Evolutionary conservation across 306 rosid genomes (phyloP).

Genomic region (Crataegus laevigata): DNA sequence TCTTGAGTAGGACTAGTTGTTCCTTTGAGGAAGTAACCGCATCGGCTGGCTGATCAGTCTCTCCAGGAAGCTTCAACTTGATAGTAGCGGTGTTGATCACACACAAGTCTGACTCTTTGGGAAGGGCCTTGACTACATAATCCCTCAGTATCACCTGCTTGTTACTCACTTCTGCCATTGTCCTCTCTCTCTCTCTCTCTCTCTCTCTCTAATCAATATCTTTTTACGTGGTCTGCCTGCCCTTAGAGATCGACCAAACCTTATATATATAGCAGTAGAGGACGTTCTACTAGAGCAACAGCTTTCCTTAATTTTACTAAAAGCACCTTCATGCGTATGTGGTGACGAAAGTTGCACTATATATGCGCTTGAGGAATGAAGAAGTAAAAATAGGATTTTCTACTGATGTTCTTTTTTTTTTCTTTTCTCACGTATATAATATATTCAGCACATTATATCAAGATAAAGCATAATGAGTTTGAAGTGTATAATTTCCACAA

Average conservation of each 20-base stretch:
- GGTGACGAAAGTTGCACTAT: background rate
- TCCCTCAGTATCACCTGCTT: background rate
- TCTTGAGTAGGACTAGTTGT: slow-evolving; percentile 10
- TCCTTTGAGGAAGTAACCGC: background rate
- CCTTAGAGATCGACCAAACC: background rate
- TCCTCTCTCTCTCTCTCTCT: background rate
- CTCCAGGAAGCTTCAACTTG: background rate
- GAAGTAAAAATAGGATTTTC: too few relatives aligned
- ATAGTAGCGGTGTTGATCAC: background rate
- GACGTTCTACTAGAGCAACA: background rate
- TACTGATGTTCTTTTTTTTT: too few relatives aligned
- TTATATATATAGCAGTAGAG: background rate
- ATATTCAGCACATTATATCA: too few relatives aligned
- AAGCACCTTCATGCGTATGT: background rate
- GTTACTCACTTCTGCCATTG: background rate
- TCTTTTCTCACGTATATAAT: too few relatives aligned
- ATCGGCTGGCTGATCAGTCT: background rate
- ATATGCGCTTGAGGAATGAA: too few relatives aligned
- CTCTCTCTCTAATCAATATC: too few relatives aligned
- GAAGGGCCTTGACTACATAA: background rate
- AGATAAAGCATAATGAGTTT: too few relatives aligned
- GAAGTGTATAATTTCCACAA: too few relatives aligned
- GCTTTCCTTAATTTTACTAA: background rate
- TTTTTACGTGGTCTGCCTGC: background rate
- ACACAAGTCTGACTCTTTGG: background rate